Base-by-base conservation (phyloP, 140 eudicot genomes). In the Oenanthe javanica region DNA sequence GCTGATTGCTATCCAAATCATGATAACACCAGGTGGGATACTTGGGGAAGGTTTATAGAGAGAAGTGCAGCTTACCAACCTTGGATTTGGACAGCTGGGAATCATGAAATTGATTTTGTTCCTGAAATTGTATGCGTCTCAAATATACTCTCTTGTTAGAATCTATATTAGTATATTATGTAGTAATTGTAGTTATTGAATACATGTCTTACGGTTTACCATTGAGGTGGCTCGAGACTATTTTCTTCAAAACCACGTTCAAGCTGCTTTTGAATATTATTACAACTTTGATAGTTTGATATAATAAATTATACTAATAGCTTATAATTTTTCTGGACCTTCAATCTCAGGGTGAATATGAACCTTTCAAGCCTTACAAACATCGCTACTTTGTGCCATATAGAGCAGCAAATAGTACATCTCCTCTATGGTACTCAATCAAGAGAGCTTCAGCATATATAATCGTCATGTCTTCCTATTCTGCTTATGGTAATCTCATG, bases 71-170 rank as follows among this genome's bases (percentile, higher is more conserved):
- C 97, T 46, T 90, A 89, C 81, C 98, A 94, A 77, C 96, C 97
- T 40, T 94, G 98, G 98, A 90, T 94, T 79, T 94, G 98, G 98
- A 85, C 94, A 48, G 96, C 94, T 0, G 97, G 98, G 77, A 94
- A 94, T 83, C 98, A 92, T 82, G 98, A 94, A 81, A 78, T 94
- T 11, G 98, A 94, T 88, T 88, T 81, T 80, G 84, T 80, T 79
- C 98, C 98, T 16, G 87, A 85, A 19, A 84, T 90, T 76, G 98
- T 94, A 87, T 25, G 85, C 19, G 25, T 8, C 70, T 75, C 59
- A 15, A 25, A 27, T 75, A 27, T 23, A 48, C 10, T 10, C 13
- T 75, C 71, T 57, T 21, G 21, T 55, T 55, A 51, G 64, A 77
- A 40, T n/a, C 27, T 27, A 27, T 27, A 66, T 66, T 66, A 13